Conservation (phyloP, 441 rosid genomes). For the Sinapis alba region DNA sequence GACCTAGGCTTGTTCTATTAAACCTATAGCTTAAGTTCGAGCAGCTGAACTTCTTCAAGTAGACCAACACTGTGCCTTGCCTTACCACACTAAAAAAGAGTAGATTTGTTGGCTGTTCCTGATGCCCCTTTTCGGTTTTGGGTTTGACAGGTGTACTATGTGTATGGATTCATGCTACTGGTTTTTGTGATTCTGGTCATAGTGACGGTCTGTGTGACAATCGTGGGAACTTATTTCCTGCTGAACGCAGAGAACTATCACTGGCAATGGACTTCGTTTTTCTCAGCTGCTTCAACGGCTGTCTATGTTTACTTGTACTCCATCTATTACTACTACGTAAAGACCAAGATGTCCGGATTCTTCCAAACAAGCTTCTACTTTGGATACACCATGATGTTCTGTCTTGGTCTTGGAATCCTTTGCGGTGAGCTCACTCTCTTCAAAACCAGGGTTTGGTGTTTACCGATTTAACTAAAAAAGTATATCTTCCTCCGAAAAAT, state of each 20-base stretch:
- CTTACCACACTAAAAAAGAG: neutral
- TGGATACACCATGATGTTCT: constrained; percentile 97
- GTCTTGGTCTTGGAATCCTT: constrained; percentile 93
- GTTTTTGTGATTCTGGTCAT: constrained; percentile 89
- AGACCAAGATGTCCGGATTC: constrained; percentile 98
- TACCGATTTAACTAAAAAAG: neutral
- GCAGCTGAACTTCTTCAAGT: neutral
- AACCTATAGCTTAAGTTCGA: neutral
- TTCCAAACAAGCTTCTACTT: constrained; percentile 98
- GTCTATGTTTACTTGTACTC: constrained; percentile 92
- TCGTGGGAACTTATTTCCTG: constrained; percentile 93
- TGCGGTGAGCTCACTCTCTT: constrained; percentile 63
- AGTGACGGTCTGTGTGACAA: constrained; percentile 92
- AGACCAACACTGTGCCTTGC: neutral
- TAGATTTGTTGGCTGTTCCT: neutral
- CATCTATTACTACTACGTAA: constrained; percentile 84
- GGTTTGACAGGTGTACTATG: constrained; percentile 84
- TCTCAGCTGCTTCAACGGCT: constrained; percentile 96
- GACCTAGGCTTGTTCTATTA: neutral
- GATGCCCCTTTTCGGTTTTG: neutral
- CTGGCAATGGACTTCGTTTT: constrained; percentile 99
- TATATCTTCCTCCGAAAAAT: neutral
- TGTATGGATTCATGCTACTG: constrained; percentile 94
- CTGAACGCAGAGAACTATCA: constrained; percentile 96
- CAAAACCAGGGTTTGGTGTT: neutral